phyloP scores from a whole-genome alignment of 2,329 filamentous ascomycete species.

The Colletotrichum echinochloae region DNA sequence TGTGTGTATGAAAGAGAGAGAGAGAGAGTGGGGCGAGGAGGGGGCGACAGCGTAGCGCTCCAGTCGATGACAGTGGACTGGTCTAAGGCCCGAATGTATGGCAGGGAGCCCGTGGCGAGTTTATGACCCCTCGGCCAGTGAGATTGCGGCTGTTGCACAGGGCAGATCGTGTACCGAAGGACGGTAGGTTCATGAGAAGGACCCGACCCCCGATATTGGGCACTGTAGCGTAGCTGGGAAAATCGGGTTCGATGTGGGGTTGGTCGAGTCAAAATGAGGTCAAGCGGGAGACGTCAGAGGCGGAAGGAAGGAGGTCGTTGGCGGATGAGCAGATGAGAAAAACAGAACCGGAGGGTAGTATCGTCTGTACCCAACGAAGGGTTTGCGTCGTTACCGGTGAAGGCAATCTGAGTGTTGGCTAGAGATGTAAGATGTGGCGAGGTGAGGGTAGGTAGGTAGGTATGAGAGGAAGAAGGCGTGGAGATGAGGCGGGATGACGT shows the following conservation, averaged over 20 bases:
- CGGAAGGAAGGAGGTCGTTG: background rate
- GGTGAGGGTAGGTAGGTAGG: no score
- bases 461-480: background rate
- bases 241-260: conserved; percentile 21
- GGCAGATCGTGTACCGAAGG: conserved; percentile 30
- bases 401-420: background rate
- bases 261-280: conserved; percentile 2
- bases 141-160: conserved; percentile 7
- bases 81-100: conserved; percentile 29
- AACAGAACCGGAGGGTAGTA: background rate
- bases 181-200: conserved; percentile 30
- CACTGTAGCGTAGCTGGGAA: conserved; percentile 3
- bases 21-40: conserved; percentile 17
- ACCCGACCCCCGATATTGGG: conserved; percentile 10
- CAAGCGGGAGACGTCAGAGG: conserved; percentile 1
- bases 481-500: conserved; percentile 12
- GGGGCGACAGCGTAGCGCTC: conserved; percentile 19
- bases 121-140: conserved; percentile 25
- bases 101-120: conserved; percentile 31
- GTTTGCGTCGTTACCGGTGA: background rate
- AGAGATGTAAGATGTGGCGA: background rate
- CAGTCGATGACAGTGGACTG: conserved; percentile 20
- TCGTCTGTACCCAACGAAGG: background rate
- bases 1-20: no score
- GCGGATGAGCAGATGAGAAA: background rate